A percentile compares a stretch with the other conserved stretches of the same genome.
Evolutionary conservation across 345 rosid species (phyloP).

Genomic region (Lumnitzera racemosa): DNA sequence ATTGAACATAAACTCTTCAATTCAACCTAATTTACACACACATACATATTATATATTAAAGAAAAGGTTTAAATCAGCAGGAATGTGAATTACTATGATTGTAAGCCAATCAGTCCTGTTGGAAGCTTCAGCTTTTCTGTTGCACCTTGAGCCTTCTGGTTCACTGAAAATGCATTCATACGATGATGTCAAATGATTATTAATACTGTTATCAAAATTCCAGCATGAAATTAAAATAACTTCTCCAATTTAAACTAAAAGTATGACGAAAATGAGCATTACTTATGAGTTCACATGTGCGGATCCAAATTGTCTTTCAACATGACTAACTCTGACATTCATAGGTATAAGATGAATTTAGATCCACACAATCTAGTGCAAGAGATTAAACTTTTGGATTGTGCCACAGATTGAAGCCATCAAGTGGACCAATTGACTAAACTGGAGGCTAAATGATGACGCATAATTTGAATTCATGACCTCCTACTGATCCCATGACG

Average conservation of each 20-base stretch:
- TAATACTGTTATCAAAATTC: not conserved
- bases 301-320: not conserved
- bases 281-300: too few species aligned
- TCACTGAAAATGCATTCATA: constrained; percentile 46
- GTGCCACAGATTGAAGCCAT: too few species aligned
- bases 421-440: too few species aligned
- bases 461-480: not conserved
- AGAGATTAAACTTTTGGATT: too few species aligned
- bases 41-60: too few species aligned
- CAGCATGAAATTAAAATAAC: not conserved
- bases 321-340: not conserved
- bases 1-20: too few species aligned
- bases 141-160: constrained; percentile 86
- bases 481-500: not conserved
- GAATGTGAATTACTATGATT: constrained; percentile 55
- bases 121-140: constrained; percentile 76
- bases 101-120: constrained; percentile 89
- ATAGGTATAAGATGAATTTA: not conserved
- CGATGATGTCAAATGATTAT: not conserved
- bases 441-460: too few species aligned
- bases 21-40: too few species aligned
- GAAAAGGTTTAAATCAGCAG: not conserved
- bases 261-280: not conserved
- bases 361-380: not conserved
- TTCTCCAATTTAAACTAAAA: not conserved